These are phyloP conservation scores for Corylus heterophylla DNA, from an alignment of 306 rosid genomes.

Conservation along the genomic window DNA sequence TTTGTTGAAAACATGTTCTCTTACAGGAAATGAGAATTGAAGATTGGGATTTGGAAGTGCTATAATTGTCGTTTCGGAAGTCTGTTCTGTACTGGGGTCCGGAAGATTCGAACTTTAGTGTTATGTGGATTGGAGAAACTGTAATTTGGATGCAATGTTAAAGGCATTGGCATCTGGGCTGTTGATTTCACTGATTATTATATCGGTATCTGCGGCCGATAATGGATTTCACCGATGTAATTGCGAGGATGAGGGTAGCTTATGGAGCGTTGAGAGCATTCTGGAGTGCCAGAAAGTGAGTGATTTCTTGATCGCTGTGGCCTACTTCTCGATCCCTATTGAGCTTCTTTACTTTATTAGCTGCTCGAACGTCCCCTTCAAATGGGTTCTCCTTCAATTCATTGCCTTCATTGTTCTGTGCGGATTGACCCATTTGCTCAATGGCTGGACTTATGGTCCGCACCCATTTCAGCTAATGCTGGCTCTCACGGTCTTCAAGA, in stretches of 20 bases:
- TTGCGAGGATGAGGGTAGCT: conserved; percentile 90
- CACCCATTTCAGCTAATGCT: conserved; percentile 98
- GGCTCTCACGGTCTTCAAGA: conserved; percentile 89
- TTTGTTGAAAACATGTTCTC: conserved; percentile 17
- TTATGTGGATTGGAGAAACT: conserved; percentile 70
- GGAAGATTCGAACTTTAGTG: conserved; percentile 31
- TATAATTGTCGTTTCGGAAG: conserved; percentile 19
- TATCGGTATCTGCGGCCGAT: conserved; percentile 59
- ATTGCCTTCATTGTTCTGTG: conserved; percentile 94
- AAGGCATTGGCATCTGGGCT: conserved; percentile 73
- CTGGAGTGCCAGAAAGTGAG: conserved; percentile 93
- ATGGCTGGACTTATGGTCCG: conserved; percentile 98
- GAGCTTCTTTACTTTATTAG: conserved; percentile 93
- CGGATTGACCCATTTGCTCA: conserved; percentile 92
- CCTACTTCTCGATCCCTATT: conserved; percentile 95
- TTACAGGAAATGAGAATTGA: conserved; percentile 55
- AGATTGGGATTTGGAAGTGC: conserved; percentile 35
- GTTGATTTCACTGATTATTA: conserved; percentile 52
- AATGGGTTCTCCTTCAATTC: conserved; percentile 96
- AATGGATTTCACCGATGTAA: conserved; percentile 76
- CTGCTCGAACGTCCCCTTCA: conserved; percentile 97
- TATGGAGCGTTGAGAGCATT: conserved; percentile 87
- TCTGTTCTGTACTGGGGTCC: conserved; percentile 13
- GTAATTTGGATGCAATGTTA: conserved; percentile 76
- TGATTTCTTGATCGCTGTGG: conserved; percentile 97